Evolutionary conservation across 2,329 filamentous ascomycete species (phyloP).

Genomic region (Nannizziopsis arthrosporioides): DNA sequence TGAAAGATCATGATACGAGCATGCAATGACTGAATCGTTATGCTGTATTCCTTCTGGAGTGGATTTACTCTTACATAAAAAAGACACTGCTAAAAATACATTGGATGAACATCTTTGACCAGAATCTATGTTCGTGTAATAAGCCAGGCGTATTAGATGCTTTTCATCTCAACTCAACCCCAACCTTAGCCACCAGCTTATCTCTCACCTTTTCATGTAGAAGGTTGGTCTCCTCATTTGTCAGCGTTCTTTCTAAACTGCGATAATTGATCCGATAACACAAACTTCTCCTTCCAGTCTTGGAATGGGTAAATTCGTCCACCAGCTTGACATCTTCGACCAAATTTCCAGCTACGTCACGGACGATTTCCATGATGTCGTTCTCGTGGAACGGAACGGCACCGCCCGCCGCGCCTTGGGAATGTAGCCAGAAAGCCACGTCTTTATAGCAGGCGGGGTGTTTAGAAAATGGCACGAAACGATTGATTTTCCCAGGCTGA

Average conservation of each 20-base stretch:
- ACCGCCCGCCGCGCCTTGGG: conserved; percentile 28
- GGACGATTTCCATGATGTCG: conserved; percentile 91
- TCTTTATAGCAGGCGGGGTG: conserved; percentile 84
- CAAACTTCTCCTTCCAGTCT: conserved; percentile 68
- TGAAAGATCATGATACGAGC: background rate
- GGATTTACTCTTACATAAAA: too few relatives aligned
- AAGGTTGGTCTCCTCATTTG: conserved; percentile 64
- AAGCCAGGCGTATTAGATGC: background rate
- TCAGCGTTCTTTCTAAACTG: conserved; percentile 81
- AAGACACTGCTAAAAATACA: too few relatives aligned
- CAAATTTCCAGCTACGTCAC: conserved; percentile 65
- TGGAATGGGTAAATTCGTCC: conserved; percentile 81
- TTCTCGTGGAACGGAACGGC: conserved; percentile 66
- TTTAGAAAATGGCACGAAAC: conserved; percentile 81
- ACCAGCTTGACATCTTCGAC: conserved; percentile 79
- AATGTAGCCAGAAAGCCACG: conserved; percentile 78
- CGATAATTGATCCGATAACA: conserved; percentile 92
- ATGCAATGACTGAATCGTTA: background rate
- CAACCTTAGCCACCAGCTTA: conserved; percentile 57
- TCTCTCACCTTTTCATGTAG: conserved; percentile 58
- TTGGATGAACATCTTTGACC: too few relatives aligned
- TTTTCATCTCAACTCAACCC: conserved; percentile 61
- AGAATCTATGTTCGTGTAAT: background rate
- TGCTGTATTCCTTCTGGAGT: too few relatives aligned
- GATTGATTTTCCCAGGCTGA: conserved; percentile 40